Evolutionary conservation across 2,329 filamentous ascomycete species (phyloP).

Genomic region (Ramichloridium luteum): DNA sequence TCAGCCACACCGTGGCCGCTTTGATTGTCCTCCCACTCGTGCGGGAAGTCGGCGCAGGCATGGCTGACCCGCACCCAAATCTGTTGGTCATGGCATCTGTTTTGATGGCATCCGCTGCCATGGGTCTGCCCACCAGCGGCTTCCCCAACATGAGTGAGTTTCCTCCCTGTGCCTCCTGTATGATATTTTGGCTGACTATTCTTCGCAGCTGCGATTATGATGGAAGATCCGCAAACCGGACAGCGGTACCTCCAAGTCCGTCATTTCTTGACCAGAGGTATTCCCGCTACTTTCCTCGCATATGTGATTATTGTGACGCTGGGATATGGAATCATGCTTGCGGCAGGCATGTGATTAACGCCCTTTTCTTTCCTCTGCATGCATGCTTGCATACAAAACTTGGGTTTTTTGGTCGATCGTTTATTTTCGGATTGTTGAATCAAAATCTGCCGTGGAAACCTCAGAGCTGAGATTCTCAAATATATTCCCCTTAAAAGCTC

Average conservation of each 20-base stretch:
- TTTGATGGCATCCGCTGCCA: constrained; percentile 94
- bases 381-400: too few relatives aligned
- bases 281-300: constrained; percentile 73
- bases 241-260: constrained; percentile 83
- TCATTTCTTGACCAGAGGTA: constrained; percentile 88
- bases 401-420: too few relatives aligned
- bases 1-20: constrained; percentile 92
- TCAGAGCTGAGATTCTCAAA: too few relatives aligned
- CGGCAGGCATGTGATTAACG: constrained; percentile 31
- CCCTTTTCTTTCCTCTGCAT: too few relatives aligned
- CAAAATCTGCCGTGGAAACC: too few relatives aligned
- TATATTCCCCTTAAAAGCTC: too few relatives aligned
- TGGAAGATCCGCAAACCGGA: constrained; percentile 83
- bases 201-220: constrained; percentile 98
- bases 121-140: constrained; percentile 89
- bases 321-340: constrained; percentile 80
- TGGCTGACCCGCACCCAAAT: constrained; percentile 87
- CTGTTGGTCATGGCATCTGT: constrained; percentile 89
- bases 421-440: too few relatives aligned
- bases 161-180: too few relatives aligned
- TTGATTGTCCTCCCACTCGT: constrained; percentile 90
- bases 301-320: constrained; percentile 74
- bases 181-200: too few relatives aligned
- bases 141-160: constrained; percentile 99
- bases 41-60: constrained; percentile 66